A percentile compares a stretch with the other conserved stretches of the same genome.
These are phyloP conservation scores for Naumovozyma dairenensis DNA, from an alignment of 805 yeast species.

Conservation along the genomic window DNA sequence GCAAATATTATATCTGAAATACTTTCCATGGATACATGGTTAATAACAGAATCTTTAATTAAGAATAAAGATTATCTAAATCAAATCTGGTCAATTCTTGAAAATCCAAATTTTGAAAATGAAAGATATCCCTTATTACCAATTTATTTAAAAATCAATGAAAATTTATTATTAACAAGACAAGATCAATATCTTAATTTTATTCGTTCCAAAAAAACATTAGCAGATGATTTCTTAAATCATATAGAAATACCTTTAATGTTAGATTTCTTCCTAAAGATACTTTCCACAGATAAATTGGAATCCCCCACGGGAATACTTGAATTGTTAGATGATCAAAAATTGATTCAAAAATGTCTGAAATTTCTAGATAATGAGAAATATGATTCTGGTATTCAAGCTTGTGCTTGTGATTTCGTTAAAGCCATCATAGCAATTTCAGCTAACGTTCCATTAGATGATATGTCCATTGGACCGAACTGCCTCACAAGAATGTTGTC, in stretches of 20 bases:
- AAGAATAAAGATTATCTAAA: constrained; percentile 55
- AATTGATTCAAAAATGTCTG: constrained; percentile 61
- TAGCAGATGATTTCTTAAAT: constrained; percentile 51
- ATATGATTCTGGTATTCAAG: constrained; percentile 55
- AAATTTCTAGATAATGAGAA: constrained; percentile 51
- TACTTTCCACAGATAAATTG: constrained; percentile 85
- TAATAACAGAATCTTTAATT: constrained; percentile 79
- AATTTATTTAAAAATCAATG: constrained; percentile 79
- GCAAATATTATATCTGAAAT: constrained; percentile 53
- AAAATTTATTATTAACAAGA: constrained; percentile 75
- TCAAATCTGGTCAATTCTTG: constrained; percentile 71
- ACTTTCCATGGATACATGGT: constrained; percentile 83
- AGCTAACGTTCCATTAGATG: constrained; percentile 76
- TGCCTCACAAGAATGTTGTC: constrained; percentile 81
- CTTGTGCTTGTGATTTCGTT: constrained; percentile 88
- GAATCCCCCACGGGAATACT: constrained; percentile 84
- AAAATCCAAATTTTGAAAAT: constrained; percentile 42
- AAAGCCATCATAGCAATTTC: constrained; percentile 89
- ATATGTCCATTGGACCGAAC: constrained; percentile 88
- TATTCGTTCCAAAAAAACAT: constrained; percentile 40
- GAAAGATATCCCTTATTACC: constrained; percentile 68
- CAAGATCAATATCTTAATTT: constrained; percentile 32
- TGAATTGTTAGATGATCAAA: constrained; percentile 65
- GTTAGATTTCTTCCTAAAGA: constrained; percentile 81
- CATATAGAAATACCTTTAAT: constrained; percentile 84